phyloP scores from a whole-genome alignment of 495 filamentous ascomycete species.

The Terfezia boudieri region DNA sequence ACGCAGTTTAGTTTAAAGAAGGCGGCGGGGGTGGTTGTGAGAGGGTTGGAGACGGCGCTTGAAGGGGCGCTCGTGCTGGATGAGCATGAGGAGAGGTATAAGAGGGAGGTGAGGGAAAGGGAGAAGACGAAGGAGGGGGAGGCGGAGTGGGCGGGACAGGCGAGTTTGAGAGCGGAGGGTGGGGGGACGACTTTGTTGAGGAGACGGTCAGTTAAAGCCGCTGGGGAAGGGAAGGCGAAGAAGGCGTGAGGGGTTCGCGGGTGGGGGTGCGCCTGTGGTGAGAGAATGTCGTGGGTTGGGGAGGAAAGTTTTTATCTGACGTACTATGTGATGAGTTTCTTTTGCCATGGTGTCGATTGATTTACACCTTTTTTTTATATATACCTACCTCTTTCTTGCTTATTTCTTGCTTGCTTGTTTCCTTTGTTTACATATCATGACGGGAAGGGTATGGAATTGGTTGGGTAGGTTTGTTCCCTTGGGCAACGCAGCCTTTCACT shows the following conservation, averaged over 20 bases:
- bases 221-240: not conserved
- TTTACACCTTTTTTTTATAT: conserved; percentile 6
- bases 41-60: conserved; percentile 12
- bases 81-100: not conserved
- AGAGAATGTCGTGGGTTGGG: not conserved
- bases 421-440: not conserved
- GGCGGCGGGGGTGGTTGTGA: conserved; percentile 12
- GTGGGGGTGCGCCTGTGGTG: no score
- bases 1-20: conserved; percentile 11
- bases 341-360: not conserved
- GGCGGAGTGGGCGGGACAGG: not conserved
- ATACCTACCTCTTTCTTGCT: conserved; percentile 4
- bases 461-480: no score
- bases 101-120: not conserved
- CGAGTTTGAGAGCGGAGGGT: not conserved
- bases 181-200: not conserved
- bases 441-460: no score
- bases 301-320: not conserved
- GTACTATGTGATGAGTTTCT: not conserved
- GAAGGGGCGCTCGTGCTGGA: conserved; percentile 3
- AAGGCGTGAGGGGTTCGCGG: not conserved
- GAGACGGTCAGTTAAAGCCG: not conserved
- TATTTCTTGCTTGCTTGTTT: conserved; percentile 3
- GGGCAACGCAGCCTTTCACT: no score
- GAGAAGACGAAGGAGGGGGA: not conserved